Evolutionary conservation across 2,329 filamentous ascomycete genomes (phyloP).

Genomic region (Scolecobasidium constrictum): DNA sequence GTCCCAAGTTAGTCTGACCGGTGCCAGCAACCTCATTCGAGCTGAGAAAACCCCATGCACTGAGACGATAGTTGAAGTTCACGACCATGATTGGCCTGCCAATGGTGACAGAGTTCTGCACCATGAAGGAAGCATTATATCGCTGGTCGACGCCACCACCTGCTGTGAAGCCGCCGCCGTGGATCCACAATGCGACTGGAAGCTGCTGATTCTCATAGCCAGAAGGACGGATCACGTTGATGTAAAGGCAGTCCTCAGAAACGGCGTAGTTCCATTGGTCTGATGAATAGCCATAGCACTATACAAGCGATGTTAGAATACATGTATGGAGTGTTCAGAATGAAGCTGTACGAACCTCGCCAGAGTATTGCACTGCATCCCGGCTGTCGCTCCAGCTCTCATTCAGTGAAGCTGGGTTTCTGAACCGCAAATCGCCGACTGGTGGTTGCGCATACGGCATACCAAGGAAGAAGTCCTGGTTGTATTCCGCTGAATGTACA

Average conservation of each 20-base stretch:
- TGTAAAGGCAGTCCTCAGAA: conserved; percentile 44
- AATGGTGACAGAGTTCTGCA: conserved; percentile 32
- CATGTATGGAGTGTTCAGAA: too few relatives aligned
- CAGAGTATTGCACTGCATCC: conserved; percentile 30
- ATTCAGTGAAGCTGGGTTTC: conserved; percentile 38
- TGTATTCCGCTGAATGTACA: conserved; percentile 25
- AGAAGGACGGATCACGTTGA: conserved; percentile 50
- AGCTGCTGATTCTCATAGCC: conserved; percentile 33
- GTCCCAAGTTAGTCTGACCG: conserved; percentile 40
- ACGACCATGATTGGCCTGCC: conserved; percentile 28
- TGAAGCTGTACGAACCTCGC: too few relatives aligned
- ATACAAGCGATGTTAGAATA: background rate
- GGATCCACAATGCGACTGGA: conserved; percentile 52
- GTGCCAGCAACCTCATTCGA: conserved; percentile 41
- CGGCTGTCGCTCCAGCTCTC: conserved; percentile 27
- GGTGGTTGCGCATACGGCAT: conserved; percentile 48
- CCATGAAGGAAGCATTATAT: conserved; percentile 53
- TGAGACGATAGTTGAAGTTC: conserved; percentile 53
- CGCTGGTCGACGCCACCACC: conserved; percentile 36
- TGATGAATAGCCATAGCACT: background rate
- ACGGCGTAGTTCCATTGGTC: conserved; percentile 16
- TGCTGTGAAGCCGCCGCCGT: conserved; percentile 36
- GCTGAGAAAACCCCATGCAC: conserved; percentile 58
- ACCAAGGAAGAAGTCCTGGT: conserved; percentile 38
- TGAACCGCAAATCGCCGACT: conserved; percentile 42